Conservation (phyloP, 1,139 yeast genomes). For the Candida dubliniensis region DNA sequence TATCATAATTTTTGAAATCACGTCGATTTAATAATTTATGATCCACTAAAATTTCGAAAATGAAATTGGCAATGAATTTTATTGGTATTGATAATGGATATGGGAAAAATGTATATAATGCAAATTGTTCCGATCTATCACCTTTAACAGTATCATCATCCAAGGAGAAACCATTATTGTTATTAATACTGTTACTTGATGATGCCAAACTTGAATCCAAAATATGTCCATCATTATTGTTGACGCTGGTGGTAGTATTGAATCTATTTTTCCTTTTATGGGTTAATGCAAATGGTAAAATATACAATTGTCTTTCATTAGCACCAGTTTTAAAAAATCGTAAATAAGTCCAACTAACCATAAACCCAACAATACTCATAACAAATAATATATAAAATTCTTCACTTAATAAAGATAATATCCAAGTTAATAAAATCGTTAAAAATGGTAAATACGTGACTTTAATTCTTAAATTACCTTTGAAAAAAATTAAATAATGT, state of each 20-base stretch:
- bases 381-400: slow-evolving; percentile 30
- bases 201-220: slow-evolving; percentile 1
- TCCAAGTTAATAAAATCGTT: slow-evolving; percentile 19
- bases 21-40: slow-evolving; percentile 27
- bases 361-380: slow-evolving; percentile 30
- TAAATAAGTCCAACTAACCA: slow-evolving; percentile 42
- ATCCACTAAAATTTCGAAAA: slow-evolving; percentile 22
- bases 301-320: slow-evolving; percentile 43
- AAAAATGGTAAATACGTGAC: slow-evolving; percentile 42
- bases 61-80: slow-evolving; percentile 18
- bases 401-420: slow-evolving; percentile 26
- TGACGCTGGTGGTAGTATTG: slow-evolving; percentile 4
- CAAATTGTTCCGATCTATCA: slow-evolving; percentile 44
- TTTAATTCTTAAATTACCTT: slow-evolving; percentile 38
- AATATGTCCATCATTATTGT: not conserved
- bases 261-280: slow-evolving; percentile 8
- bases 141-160: slow-evolving; percentile 30
- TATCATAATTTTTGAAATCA: slow-evolving; percentile 22
- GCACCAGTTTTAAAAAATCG: slow-evolving; percentile 42
- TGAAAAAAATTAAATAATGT: slow-evolving; percentile 42
- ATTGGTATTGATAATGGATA: slow-evolving; percentile 37
- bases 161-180: slow-evolving; percentile 18
- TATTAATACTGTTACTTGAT: slow-evolving; percentile 7
- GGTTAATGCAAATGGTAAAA: slow-evolving; percentile 35
- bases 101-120: slow-evolving; percentile 47